A percentile compares a stretch with the other conserved stretches of the same genome.
Conservation (phyloP, 352 stramenopile genomes). For the Aphanomyces cochlioides region DNA sequence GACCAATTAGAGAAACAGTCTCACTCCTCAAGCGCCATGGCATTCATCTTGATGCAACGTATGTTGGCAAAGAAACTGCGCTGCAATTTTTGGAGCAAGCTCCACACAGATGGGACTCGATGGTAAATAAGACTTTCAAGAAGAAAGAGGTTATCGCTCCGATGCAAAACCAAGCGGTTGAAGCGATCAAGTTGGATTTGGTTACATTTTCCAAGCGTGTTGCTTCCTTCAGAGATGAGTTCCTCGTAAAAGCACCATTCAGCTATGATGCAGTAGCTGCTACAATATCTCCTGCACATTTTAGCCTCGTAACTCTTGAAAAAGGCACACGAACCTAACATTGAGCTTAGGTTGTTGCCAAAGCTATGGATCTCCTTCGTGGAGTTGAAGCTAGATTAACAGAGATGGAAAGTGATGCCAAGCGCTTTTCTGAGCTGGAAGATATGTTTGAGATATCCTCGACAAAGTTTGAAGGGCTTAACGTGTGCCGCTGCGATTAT, state of each 20-base stretch:
- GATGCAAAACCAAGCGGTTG: constrained; percentile 94
- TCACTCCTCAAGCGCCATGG: constrained; percentile 93
- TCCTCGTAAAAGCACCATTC: constrained; percentile 92
- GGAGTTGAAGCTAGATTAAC: constrained; percentile 36
- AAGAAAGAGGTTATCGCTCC: constrained; percentile 98
- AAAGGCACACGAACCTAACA: constrained; percentile 56
- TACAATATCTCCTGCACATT: too few relatives aligned
- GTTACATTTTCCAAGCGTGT: constrained; percentile 93
- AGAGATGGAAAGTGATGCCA: constrained; percentile 77
- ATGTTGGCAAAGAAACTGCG: constrained; percentile 71
- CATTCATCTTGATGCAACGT: constrained; percentile 87
- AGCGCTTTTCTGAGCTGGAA: constrained; percentile 82
- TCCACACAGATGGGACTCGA: constrained; percentile 94
- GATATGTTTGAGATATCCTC: constrained; percentile 85
- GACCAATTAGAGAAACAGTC: constrained; percentile 90
- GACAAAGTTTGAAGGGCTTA: constrained; percentile 83
- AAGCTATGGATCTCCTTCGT: constrained; percentile 35
- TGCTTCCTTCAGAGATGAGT: constrained; percentile 93
- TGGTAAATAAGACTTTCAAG: constrained; percentile 97
- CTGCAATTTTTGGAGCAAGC: constrained; percentile 93
- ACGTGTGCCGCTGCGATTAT: constrained; percentile 81
- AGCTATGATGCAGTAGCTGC: constrained; percentile 42
- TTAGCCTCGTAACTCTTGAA: too few relatives aligned
- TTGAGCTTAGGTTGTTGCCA: constrained; percentile 84
- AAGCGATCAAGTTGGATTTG: constrained; percentile 91